Conservation (phyloP, 2,329 filamentous ascomycete species). For the Aspergillaceae sp. region DNA sequence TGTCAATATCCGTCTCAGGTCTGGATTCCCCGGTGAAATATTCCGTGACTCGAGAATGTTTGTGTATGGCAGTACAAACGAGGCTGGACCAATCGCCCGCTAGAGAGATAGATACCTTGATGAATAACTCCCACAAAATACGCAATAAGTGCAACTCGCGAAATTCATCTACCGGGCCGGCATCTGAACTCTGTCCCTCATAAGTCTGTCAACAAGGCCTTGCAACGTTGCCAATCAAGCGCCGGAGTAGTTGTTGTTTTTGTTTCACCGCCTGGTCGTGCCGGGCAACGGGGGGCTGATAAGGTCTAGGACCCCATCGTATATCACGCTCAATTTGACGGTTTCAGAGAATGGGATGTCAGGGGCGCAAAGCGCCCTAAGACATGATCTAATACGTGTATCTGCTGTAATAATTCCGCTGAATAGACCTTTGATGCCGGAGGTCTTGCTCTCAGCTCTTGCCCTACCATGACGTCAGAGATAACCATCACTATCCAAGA, state of each 20-base stretch:
- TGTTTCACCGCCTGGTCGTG: constrained; percentile 9
- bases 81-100: not conserved
- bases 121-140: not conserved
- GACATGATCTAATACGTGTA: not conserved
- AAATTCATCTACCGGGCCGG: not conserved
- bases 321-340: not conserved
- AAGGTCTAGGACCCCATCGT: not conserved
- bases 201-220: not conserved
- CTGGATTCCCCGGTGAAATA: not conserved
- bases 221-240: not conserved
- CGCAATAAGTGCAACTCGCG: not conserved
- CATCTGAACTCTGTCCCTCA: not conserved
- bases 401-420: not conserved
- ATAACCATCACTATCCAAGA: not conserved
- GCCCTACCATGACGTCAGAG: not conserved
- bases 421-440: too few species aligned
- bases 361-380: not conserved
- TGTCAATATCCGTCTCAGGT: not conserved
- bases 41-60: not conserved
- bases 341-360: not conserved
- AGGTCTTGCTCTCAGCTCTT: too few species aligned
- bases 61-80: not conserved
- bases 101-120: not conserved
- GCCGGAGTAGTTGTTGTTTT: not conserved
- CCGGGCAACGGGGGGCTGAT: constrained; percentile 9